Percentiles rank a stretch among this genome's conserved stretches.
These are phyloP conservation scores for Xerocomellus chrysenteron DNA, from an alignment of 768 basidiomycete species.

Conservation along the genomic window DNA sequence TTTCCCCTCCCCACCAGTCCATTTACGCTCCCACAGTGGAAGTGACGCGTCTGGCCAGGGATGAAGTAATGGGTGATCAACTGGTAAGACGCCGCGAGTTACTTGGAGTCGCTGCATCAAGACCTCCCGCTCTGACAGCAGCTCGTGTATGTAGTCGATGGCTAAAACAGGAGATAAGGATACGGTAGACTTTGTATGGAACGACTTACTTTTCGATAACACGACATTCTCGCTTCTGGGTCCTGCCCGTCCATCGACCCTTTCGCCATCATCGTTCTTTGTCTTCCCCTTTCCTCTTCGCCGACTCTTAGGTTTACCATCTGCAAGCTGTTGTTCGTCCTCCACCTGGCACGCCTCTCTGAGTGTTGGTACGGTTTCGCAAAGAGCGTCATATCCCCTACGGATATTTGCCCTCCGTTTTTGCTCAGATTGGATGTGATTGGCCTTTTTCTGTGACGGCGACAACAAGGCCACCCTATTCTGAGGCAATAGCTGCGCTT, in stretches of 20 bases:
- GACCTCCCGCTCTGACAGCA: conserved; percentile 57
- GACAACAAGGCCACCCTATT: conserved; percentile 50
- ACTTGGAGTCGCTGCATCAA: conserved; percentile 59
- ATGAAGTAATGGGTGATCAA: conserved; percentile 56
- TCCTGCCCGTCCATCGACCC: conserved; percentile 80
- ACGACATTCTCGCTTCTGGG: conserved; percentile 91
- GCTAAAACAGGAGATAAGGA: conserved; percentile 44
- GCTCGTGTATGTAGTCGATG: conserved; percentile 77
- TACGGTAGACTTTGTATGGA: neutral
- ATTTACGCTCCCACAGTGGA: conserved; percentile 79
- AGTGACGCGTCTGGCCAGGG: conserved; percentile 24
- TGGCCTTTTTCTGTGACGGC: conserved; percentile 86
- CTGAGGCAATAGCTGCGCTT: conserved; percentile 13
- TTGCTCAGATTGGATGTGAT: conserved; percentile 93
- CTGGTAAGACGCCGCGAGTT: conserved; percentile 57
- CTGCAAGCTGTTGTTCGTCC: conserved; percentile 49
- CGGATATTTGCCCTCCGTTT: conserved; percentile 91
- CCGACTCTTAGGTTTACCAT: conserved; percentile 36
- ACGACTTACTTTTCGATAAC: conserved; percentile 72
- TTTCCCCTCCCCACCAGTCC: conserved; percentile 71
- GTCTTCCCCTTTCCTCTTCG: conserved; percentile 37
- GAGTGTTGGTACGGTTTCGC: conserved; percentile 78
- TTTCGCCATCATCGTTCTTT: conserved; percentile 55
- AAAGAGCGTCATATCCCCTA: conserved; percentile 84
- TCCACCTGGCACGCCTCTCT: conserved; percentile 78